These are phyloP conservation scores for Penicillium nucicola DNA, from an alignment of 495 filamentous ascomycete genomes.

Conservation along the genomic window DNA sequence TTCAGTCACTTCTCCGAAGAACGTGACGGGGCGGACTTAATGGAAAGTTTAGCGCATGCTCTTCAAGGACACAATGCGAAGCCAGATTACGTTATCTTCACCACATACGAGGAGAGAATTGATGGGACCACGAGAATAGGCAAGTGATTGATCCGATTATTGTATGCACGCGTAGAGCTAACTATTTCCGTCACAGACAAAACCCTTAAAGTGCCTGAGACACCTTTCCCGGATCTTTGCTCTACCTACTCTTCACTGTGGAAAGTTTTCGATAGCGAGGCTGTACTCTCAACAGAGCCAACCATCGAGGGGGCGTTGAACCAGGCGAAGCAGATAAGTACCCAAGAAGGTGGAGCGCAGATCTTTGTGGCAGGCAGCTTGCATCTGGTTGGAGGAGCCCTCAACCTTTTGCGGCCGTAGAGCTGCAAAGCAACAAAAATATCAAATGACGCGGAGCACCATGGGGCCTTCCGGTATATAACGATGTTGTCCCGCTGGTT, in stretches of 20 bases:
- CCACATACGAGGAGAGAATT: conserved; percentile 29
- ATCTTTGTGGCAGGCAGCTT: conserved; percentile 61
- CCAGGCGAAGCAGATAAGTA: conserved; percentile 21
- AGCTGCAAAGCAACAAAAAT: too few species aligned
- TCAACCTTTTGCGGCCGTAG: too few species aligned
- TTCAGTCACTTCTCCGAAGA: conserved; percentile 42
- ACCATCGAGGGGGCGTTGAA: conserved; percentile 10
- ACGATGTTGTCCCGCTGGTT: too few species aligned
- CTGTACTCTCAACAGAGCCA: neutral
- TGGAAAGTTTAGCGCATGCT: conserved; percentile 26
- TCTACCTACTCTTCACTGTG: conserved; percentile 22
- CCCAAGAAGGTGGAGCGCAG: conserved; percentile 24
- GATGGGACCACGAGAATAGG: conserved; percentile 22
- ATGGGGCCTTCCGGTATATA: too few species aligned
- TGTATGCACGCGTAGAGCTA: neutral
- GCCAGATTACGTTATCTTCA: conserved; percentile 32
- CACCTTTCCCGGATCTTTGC: conserved; percentile 22
- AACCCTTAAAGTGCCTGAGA: conserved; percentile 16
- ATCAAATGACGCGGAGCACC: too few species aligned
- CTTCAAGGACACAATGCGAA: conserved; percentile 17
- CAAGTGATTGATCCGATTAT: neutral
- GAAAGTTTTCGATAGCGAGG: conserved; percentile 5
- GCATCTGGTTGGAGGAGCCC: conserved; percentile 42
- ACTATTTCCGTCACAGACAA: conserved; percentile 21
- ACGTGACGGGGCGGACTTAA: conserved; percentile 31